phyloP scores from a whole-genome alignment of 306 rosid genomes.

The Inga oerstediana region DNA sequence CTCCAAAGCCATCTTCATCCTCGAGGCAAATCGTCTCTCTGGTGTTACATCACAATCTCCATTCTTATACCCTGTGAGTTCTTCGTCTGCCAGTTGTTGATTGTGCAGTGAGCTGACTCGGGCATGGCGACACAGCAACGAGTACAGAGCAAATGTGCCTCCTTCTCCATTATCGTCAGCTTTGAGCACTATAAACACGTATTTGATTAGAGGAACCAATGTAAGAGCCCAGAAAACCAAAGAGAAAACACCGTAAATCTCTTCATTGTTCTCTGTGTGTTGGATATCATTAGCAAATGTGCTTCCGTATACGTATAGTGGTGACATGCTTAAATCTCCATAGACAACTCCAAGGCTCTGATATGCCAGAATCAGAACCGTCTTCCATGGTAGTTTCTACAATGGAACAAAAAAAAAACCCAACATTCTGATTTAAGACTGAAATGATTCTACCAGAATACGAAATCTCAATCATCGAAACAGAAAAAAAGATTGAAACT shows the following conservation, averaged over 20 bases:
- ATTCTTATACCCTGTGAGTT: slow-evolving; percentile 68
- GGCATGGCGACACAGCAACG: slow-evolving; percentile 86
- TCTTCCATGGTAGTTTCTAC: slow-evolving; percentile 85
- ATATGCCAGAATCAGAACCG: slow-evolving; percentile 77
- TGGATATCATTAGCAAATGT: slow-evolving; percentile 75
- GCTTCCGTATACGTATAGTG: slow-evolving; percentile 78
- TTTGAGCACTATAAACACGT: slow-evolving; percentile 81
- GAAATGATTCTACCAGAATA: slow-evolving; percentile 26
- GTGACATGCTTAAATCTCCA: slow-evolving; percentile 96
- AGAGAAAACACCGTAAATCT: slow-evolving; percentile 84
- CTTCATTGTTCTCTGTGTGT: slow-evolving; percentile 67
- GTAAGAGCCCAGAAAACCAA: slow-evolving; percentile 94
- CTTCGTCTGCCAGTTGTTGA: slow-evolving; percentile 73
- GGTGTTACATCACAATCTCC: slow-evolving; percentile 27
- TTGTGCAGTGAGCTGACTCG: slow-evolving; percentile 74
- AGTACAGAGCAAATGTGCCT: slow-evolving; percentile 93
- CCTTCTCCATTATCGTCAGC: slow-evolving; percentile 99
- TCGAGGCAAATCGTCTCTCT: slow-evolving; percentile 44
- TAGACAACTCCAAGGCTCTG: slow-evolving; percentile 97
- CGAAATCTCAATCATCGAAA: neutral
- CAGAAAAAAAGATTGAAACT: slow-evolving; percentile 16
- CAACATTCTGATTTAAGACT: slow-evolving; percentile 29
- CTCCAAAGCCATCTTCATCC: slow-evolving; percentile 64
- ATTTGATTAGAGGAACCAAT: slow-evolving; percentile 76
- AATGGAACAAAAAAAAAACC: neutral